Evolutionary conservation across 148 eudicot species (phyloP).

Genomic region (Cornus florida): DNA sequence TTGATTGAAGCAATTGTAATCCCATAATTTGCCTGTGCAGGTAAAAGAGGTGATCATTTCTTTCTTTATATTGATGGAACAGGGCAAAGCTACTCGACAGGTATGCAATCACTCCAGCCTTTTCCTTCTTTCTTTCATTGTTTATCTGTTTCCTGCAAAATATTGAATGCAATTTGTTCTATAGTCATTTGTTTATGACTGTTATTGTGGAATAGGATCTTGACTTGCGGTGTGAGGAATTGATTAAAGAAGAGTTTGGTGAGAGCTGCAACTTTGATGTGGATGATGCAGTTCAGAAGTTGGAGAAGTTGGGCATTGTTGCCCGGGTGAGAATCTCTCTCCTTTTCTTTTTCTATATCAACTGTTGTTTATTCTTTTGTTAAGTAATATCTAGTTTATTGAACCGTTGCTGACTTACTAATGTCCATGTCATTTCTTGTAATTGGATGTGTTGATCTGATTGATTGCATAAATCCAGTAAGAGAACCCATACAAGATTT

Average conservation of each 20-base stretch:
- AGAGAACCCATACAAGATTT: neutral
- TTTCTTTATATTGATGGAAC: slow-evolving; percentile 91
- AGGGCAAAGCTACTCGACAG: slow-evolving; percentile 85
- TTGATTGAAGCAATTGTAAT: neutral
- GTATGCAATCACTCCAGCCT: slow-evolving; percentile 27
- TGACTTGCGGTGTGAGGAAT: slow-evolving; percentile 75
- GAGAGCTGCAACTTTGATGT: slow-evolving; percentile 86
- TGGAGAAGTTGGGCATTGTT: slow-evolving; percentile 90
- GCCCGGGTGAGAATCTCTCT: slow-evolving; percentile 57
- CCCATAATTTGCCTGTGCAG: slow-evolving; percentile 35
- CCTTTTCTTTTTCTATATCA: neutral
- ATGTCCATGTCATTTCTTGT: neutral
- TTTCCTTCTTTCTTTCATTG: neutral
- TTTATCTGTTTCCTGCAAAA: neutral
- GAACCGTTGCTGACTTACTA: neutral
- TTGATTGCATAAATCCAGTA: neutral
- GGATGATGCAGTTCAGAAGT: slow-evolving; percentile 84
- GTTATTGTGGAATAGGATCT: slow-evolving; percentile 63
- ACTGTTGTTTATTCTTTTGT: neutral
- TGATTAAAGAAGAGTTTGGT: slow-evolving; percentile 85
- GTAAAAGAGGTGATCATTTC: slow-evolving; percentile 90
- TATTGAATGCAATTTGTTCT: neutral
- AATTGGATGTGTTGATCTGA: neutral
- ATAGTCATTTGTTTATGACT: neutral
- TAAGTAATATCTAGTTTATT: neutral